Conservation (phyloP, 495 filamentous ascomycete genomes). For the Podospora pseudocomata region DNA sequence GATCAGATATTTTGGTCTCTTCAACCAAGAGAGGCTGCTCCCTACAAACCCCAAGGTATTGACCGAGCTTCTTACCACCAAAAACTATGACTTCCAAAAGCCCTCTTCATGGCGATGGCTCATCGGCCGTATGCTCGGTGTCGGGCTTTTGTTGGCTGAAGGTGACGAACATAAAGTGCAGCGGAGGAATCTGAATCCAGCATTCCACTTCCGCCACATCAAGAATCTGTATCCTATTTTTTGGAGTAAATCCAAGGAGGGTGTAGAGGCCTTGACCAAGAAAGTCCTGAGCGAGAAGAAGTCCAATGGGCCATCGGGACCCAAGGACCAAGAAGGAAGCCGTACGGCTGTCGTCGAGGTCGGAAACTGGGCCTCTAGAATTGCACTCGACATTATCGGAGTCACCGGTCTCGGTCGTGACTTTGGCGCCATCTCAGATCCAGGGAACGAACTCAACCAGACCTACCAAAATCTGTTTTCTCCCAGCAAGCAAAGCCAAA, state of each 20-base stretch:
- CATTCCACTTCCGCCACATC: slow-evolving; percentile 80
- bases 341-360: slow-evolving; percentile 58
- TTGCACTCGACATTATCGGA: slow-evolving; percentile 86
- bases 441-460: slow-evolving; percentile 58
- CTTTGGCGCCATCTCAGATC: slow-evolving; percentile 66
- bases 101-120: slow-evolving; percentile 53
- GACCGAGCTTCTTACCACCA: slow-evolving; percentile 62
- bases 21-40: slow-evolving; percentile 69
- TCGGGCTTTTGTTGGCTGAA: slow-evolving; percentile 77
- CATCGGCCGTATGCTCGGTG: slow-evolving; percentile 64
- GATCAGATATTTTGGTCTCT: slow-evolving; percentile 67
- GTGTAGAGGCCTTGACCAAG: slow-evolving; percentile 46
- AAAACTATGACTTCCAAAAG: slow-evolving; percentile 78
- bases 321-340: slow-evolving; percentile 36
- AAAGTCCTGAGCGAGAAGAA: slow-evolving; percentile 19
- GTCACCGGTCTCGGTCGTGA: slow-evolving; percentile 76
- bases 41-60: slow-evolving; percentile 62
- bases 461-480: slow-evolving; percentile 63
- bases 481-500: slow-evolving; percentile 35
- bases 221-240: slow-evolving; percentile 84
- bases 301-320: slow-evolving; percentile 23
- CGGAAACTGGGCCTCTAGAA: slow-evolving; percentile 62
- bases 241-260: slow-evolving; percentile 62
- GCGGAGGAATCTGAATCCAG: slow-evolving; percentile 75
- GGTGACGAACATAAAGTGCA: slow-evolving; percentile 82